Percentiles rank a stretch among this genome's conserved stretches.
phyloP scores from a whole-genome alignment of 129 eudicot genomes.

The Daucus carota region DNA sequence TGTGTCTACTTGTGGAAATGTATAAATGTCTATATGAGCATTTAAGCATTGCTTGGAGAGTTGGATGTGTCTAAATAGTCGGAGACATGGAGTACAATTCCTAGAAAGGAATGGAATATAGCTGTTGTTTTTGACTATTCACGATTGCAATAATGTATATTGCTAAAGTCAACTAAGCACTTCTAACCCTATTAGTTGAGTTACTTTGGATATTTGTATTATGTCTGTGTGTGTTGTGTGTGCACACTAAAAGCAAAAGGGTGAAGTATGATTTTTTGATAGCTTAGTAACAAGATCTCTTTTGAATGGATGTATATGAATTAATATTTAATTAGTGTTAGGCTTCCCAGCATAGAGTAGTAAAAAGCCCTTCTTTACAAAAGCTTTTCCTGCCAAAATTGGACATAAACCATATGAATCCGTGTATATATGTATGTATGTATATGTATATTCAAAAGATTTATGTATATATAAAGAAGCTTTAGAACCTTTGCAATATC shows the following conservation, averaged over 20 bases:
- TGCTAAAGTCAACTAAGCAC: not conserved
- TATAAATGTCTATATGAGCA: too few species aligned
- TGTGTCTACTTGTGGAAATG: too few species aligned
- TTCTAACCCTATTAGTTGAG: too few species aligned
- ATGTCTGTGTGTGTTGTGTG: too few species aligned
- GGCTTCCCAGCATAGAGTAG: constrained; percentile 44
- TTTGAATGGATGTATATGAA: not conserved
- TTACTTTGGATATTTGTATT: not conserved
- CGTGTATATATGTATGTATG: too few species aligned
- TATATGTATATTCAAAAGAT: not conserved
- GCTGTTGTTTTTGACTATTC: not conserved
- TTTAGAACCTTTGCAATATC: not conserved
- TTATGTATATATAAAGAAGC: not conserved
- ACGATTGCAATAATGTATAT: too few species aligned
- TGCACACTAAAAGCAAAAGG: not conserved
- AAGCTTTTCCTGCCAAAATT: constrained; percentile 93
- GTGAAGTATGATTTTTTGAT: not conserved
- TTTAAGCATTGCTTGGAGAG: too few species aligned
- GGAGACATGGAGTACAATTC: too few species aligned
- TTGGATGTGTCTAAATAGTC: too few species aligned
- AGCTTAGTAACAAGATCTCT: not conserved
- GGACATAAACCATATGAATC: constrained; percentile 30
- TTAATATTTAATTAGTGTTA: not conserved
- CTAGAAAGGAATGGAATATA: too few species aligned
- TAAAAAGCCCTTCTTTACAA: constrained; percentile 72